Percentiles rank a stretch among this genome's conserved stretches.
These are phyloP conservation scores for Corniculantispora saksenae DNA, from an alignment of 2,329 filamentous ascomycete species.

Conservation along the genomic window DNA sequence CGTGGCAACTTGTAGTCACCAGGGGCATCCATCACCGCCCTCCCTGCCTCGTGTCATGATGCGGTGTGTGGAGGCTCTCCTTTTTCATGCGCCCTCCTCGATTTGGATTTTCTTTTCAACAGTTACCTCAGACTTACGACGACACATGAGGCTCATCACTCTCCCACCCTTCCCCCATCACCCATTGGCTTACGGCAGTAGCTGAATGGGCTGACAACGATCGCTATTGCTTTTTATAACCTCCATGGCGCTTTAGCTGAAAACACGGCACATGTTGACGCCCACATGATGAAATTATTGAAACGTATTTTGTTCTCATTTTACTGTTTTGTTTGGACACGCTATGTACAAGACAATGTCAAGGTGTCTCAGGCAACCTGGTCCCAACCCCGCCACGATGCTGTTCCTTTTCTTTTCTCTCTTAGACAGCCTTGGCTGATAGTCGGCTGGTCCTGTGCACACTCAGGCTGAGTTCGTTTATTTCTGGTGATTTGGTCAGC, in stretches of 20 bases:
- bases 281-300: not conserved
- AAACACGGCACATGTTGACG: slow-evolving; percentile 1
- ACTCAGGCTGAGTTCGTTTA: not conserved
- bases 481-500: slow-evolving; percentile 10
- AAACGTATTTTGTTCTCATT: not conserved
- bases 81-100: no score
- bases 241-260: no score
- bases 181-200: no score
- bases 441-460: not conserved
- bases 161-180: no score
- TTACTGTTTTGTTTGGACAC: not conserved
- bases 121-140: no score
- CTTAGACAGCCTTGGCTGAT: slow-evolving; percentile 7
- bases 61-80: no score
- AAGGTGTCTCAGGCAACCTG: not conserved
- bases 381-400: not conserved
- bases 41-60: no score
- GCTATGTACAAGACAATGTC: not conserved
- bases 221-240: no score
- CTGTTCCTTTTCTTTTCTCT: not conserved
- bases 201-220: slow-evolving; percentile 8
- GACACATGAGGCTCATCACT: no score
- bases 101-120: no score
- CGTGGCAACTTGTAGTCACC: no score
- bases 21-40: no score